Evolutionary conservation across 495 filamentous ascomycete species (phyloP).

Genomic region (Annulohypoxylon maeteangense): DNA sequence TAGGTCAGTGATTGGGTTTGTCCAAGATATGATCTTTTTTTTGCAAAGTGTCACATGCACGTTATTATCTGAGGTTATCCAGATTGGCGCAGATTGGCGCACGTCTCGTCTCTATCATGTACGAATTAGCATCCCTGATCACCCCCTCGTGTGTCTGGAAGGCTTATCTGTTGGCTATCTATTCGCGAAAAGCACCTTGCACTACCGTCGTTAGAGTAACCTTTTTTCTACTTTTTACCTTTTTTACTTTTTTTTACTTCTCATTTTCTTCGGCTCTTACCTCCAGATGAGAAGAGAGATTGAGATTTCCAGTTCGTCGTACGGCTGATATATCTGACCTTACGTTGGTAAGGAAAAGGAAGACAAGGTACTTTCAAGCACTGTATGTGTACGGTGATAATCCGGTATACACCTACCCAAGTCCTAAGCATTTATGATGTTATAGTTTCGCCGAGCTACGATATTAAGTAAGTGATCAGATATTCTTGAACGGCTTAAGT

Average conservation of each 20-base stretch:
- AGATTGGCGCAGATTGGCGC: slow-evolving; percentile 29
- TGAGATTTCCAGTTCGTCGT: neutral
- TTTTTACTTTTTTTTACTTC: neutral
- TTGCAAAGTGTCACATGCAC: slow-evolving; percentile 33
- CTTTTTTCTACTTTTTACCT: neutral
- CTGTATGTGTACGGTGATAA: slow-evolving; percentile 13
- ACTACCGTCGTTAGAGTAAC: slow-evolving; percentile 13
- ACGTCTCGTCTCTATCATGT: neutral
- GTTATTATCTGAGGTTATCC: slow-evolving; percentile 34
- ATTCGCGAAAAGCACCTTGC: slow-evolving; percentile 6
- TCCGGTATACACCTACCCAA: neutral
- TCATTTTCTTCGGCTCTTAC: neutral
- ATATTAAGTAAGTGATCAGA: slow-evolving; percentile 9
- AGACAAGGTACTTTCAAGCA: slow-evolving; percentile 5
- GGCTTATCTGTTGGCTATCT: slow-evolving; percentile 43
- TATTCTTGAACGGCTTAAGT: neutral
- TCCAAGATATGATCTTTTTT: slow-evolving; percentile 7
- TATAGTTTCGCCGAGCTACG: slow-evolving; percentile 15
- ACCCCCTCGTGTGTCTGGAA: slow-evolving; percentile 36
- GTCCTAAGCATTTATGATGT: neutral
- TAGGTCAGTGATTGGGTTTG: slow-evolving; percentile 21
- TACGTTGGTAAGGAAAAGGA: neutral
- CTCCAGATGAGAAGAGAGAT: neutral
- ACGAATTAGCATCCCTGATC: slow-evolving; percentile 36
- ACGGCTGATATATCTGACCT: neutral